Conservation (phyloP, 495 filamentous ascomycete genomes). For the Talaromyces proteolyticus region DNA sequence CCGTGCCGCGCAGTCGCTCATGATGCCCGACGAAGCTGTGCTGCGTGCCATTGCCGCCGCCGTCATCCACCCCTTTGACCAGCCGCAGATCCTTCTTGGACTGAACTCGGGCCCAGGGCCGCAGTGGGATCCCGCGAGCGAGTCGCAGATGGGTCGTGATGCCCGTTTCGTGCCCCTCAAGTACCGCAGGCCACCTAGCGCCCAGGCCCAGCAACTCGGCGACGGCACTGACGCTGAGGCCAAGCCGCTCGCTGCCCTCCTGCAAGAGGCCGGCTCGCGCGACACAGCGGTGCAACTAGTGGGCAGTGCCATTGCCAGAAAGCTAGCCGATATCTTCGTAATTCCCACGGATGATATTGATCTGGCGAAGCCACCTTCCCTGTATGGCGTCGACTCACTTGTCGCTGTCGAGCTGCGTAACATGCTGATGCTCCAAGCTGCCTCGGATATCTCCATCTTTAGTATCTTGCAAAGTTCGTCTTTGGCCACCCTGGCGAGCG, state of each 20-base stretch:
- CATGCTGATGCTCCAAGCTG: slow-evolving; percentile 22
- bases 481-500: slow-evolving; percentile 43
- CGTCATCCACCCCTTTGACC: background rate
- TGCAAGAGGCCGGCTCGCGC: background rate
- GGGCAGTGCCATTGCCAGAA: slow-evolving; percentile 9
- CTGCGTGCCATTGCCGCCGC: background rate
- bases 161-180: background rate
- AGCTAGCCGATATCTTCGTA: slow-evolving; percentile 12
- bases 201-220: no score
- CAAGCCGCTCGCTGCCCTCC: background rate
- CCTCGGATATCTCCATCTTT: slow-evolving; percentile 32
- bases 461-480: slow-evolving; percentile 34
- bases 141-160: background rate
- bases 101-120: slow-evolving; percentile 2
- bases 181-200: no score
- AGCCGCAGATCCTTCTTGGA: slow-evolving; percentile 9
- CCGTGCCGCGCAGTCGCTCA: background rate
- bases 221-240: no score
- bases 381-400: slow-evolving; percentile 29
- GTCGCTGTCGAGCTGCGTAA: slow-evolving; percentile 28
- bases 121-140: background rate
- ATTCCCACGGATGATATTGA: slow-evolving; percentile 13
- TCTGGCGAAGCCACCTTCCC: slow-evolving; percentile 8
- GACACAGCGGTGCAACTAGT: background rate
- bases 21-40: background rate